A percentile compares a stretch with the other conserved stretches of the same genome.
Evolutionary conservation across 2,329 filamentous ascomycete genomes (phyloP).

Genomic region (Xylariaceae sp.): DNA sequence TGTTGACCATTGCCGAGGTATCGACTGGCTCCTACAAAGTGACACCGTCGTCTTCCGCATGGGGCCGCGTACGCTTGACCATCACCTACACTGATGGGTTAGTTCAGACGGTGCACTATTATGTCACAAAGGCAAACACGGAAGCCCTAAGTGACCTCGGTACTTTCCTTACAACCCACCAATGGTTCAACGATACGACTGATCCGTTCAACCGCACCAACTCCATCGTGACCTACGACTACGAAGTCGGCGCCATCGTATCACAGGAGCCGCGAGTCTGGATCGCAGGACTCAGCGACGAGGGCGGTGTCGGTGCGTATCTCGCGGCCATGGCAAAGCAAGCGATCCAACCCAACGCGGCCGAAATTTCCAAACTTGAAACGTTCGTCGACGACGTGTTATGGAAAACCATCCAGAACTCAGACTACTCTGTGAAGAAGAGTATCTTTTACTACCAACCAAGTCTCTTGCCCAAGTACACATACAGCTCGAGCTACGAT

Average conservation of each 20-base stretch:
- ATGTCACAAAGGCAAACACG: conserved; percentile 45
- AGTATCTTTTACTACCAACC: conserved; percentile 57
- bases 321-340: conserved; percentile 55
- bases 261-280: conserved; percentile 49
- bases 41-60: conserved; percentile 39
- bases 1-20: conserved; percentile 33
- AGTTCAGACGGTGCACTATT: conserved; percentile 54
- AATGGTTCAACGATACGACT: conserved; percentile 47
- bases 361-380: conserved; percentile 51
- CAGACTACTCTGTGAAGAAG: conserved; percentile 47
- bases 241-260: conserved; percentile 40
- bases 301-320: conserved; percentile 54
- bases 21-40: conserved; percentile 37
- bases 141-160: conserved; percentile 45
- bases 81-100: conserved; percentile 46
- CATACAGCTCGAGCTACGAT: conserved; percentile 41
- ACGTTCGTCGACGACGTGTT: conserved; percentile 49
- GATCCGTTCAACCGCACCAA: conserved; percentile 53
- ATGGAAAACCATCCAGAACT: conserved; percentile 45
- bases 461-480: conserved; percentile 37
- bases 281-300: conserved; percentile 58
- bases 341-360: conserved; percentile 43
- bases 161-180: conserved; percentile 49
- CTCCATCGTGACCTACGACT: conserved; percentile 56
- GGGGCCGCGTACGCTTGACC: conserved; percentile 47